Percentiles rank a stretch among this genome's conserved stretches.
phyloP scores from a whole-genome alignment of 108 stramenopile genomes.

The Nannochloropsis oceanica region DNA sequence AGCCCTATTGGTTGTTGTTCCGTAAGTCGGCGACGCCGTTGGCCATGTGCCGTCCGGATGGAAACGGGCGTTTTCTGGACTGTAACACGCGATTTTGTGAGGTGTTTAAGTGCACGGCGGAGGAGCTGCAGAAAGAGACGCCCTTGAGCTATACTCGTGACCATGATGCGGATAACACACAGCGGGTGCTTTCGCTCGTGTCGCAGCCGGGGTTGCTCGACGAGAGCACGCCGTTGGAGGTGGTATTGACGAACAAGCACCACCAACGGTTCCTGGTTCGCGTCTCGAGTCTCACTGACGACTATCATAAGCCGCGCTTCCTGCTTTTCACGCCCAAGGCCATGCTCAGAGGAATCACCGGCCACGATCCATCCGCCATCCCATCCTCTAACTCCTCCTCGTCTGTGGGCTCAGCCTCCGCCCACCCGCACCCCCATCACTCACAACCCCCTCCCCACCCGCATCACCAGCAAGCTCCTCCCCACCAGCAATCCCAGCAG shows the following conservation, averaged over 20 bases:
- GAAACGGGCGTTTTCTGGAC: not conserved
- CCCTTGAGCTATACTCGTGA: not conserved
- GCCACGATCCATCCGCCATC: not conserved
- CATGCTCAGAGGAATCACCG: not conserved
- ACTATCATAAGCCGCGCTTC: not conserved
- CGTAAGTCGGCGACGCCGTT: not conserved
- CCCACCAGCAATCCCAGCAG: not conserved
- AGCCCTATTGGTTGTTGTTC: not conserved
- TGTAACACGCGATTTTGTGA: not conserved
- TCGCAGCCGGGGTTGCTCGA: not conserved
- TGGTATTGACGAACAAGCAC: not conserved
- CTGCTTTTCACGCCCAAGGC: not conserved
- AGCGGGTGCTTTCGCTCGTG: not conserved
- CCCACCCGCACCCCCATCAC: not conserved
- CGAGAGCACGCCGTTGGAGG: not conserved
- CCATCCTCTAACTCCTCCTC: not conserved
- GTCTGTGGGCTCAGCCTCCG: not conserved
- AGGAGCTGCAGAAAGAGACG: not conserved
- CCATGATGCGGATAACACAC: not conserved
- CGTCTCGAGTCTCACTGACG: not conserved
- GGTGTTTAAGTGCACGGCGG: not conserved
- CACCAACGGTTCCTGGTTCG: not conserved
- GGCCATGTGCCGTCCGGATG: not conserved
- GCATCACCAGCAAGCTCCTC: not conserved
- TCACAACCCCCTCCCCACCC: not conserved